phyloP scores from a whole-genome alignment of 1,139 yeast genomes.

The Blastobotrys capitulatus region DNA sequence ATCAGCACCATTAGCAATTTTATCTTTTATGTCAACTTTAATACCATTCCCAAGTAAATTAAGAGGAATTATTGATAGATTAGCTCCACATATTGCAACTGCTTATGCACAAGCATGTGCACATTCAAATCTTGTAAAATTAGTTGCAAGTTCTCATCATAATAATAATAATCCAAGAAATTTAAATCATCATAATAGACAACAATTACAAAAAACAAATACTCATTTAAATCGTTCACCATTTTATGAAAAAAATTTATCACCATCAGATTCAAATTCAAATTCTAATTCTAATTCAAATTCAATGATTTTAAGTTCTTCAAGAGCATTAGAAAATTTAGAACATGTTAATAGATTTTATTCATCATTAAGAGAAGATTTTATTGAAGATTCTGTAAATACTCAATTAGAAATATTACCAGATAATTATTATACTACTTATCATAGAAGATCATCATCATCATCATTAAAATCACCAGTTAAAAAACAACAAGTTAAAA shows the following conservation, averaged over 20 bases:
- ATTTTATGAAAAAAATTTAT: background rate
- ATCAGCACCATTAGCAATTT: constrained; percentile 32
- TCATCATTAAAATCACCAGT: background rate
- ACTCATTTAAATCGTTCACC: constrained; percentile 1
- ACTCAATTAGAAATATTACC: constrained; percentile 14
- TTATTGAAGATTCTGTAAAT: constrained; percentile 9
- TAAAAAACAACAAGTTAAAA: background rate
- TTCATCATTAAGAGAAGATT: constrained; percentile 17
- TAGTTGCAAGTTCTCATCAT: constrained; percentile 4
- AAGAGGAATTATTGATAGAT: constrained; percentile 22
- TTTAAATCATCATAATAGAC: background rate
- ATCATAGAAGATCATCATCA: background rate
- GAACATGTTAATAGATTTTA: constrained; percentile 15
- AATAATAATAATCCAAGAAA: background rate
- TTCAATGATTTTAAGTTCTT: background rate
- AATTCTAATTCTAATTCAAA: background rate
- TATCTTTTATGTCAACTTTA: constrained; percentile 30
- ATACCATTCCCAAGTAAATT: constrained; percentile 32
- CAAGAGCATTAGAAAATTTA: constrained; percentile 10
- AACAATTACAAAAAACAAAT: background rate
- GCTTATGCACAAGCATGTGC: constrained; percentile 30
- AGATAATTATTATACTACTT: background rate
- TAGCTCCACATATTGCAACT: constrained; percentile 33
- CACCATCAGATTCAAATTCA: background rate
- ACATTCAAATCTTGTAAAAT: constrained; percentile 25